phyloP scores from a whole-genome alignment of 768 basidiomycete genomes.

The Coprinellus aureogranulatus region DNA sequence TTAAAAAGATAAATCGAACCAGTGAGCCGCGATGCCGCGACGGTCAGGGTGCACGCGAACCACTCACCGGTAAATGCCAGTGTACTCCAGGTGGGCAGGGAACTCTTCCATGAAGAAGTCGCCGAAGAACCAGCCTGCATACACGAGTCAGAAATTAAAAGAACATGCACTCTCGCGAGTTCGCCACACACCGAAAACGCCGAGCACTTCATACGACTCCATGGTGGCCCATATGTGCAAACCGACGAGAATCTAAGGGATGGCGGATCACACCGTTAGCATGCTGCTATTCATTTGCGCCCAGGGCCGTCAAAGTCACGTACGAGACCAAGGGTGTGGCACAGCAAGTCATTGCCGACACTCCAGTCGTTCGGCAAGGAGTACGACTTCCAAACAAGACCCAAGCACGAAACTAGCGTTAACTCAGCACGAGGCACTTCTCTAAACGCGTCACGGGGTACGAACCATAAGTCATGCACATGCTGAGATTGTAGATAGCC shows the following conservation, averaged over 20 bases:
- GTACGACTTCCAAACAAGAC: slow-evolving; percentile 90
- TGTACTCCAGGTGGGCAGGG: slow-evolving; percentile 87
- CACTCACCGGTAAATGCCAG: slow-evolving; percentile 87
- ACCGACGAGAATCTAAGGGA: slow-evolving; percentile 67
- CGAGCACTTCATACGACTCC: slow-evolving; percentile 90
- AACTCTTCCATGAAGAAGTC: slow-evolving; percentile 97
- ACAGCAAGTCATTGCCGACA: slow-evolving; percentile 79
- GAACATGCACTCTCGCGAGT: background rate
- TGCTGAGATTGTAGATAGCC: slow-evolving; percentile 82
- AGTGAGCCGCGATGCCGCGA: background rate
- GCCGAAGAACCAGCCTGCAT: slow-evolving; percentile 93
- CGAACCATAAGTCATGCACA: slow-evolving; percentile 92
- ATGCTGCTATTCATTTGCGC: background rate
- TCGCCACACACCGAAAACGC: slow-evolving; percentile 71
- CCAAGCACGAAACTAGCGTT: slow-evolving; percentile 71
- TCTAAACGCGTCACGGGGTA: slow-evolving; percentile 1
- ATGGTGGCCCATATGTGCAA: slow-evolving; percentile 89
- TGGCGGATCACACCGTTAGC: slow-evolving; percentile 5
- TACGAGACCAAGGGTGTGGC: slow-evolving; percentile 87
- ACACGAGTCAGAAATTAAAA: background rate
- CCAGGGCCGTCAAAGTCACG: slow-evolving; percentile 26
- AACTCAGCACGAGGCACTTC: slow-evolving; percentile 6
- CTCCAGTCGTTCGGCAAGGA: slow-evolving; percentile 80
- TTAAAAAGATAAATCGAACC: slow-evolving; percentile 22
- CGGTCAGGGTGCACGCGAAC: no score